phyloP scores from a whole-genome alignment of 108 stramenopile species.

The Aurantiochytrium sp. region DNA sequence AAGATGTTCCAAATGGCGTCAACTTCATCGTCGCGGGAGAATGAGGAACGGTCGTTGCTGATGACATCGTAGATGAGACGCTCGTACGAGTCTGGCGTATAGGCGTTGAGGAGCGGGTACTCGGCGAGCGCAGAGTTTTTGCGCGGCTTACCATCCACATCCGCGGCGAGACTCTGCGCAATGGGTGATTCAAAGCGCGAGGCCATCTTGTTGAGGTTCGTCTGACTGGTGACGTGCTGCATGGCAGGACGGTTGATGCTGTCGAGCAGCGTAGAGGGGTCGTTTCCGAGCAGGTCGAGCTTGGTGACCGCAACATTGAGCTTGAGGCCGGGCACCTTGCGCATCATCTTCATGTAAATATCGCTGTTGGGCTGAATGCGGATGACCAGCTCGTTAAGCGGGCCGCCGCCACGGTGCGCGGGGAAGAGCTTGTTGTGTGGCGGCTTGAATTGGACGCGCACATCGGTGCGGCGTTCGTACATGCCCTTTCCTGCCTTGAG shows the following conservation, averaged over 20 bases:
- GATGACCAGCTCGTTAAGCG: slow-evolving; percentile 89
- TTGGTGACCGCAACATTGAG: not conserved
- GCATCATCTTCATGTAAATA: slow-evolving; percentile 68
- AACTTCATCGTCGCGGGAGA: slow-evolving; percentile 90
- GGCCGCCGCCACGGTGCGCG: slow-evolving; percentile 48
- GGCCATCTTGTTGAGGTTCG: slow-evolving; percentile 37
- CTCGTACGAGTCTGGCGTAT: slow-evolving; percentile 91
- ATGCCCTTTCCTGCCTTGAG: slow-evolving; percentile 93
- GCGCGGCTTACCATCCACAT: not conserved
- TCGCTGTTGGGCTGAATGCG: slow-evolving; percentile 77
- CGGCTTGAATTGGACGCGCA: slow-evolving; percentile 87
- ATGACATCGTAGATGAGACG: slow-evolving; percentile 88
- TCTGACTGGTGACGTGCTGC: slow-evolving; percentile 29
- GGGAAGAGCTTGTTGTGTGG: slow-evolving; percentile 54
- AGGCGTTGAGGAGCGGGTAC: slow-evolving; percentile 35
- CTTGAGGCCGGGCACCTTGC: slow-evolving; percentile 44
- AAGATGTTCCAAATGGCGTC: slow-evolving; percentile 86
- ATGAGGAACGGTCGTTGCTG: slow-evolving; percentile 66
- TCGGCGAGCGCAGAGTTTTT: not conserved
- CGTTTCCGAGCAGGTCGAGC: not conserved
- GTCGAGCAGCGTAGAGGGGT: not conserved
- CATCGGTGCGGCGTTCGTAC: slow-evolving; percentile 88
- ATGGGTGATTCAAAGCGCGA: not conserved
- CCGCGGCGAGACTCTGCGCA: not conserved
- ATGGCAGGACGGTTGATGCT: not conserved